Base-by-base conservation (phyloP, 257 asterid genomes). In the Ilex asprella region DNA sequence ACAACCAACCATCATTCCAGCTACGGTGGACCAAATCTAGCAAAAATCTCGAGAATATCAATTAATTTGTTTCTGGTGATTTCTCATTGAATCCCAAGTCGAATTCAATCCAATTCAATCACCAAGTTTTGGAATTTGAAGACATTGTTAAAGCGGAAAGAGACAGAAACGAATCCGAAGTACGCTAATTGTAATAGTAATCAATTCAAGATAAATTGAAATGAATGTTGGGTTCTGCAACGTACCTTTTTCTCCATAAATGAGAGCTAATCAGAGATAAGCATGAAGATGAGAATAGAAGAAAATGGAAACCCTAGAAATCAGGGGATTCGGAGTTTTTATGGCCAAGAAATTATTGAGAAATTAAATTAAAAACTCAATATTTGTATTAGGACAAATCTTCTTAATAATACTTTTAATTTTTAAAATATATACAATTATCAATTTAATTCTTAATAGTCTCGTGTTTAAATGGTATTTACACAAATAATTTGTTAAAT, bases 1-100 rank as follows among this genome's bases (percentile, higher is more conserved):
- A 78, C 68, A 64, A 72, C 60, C 65, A 76, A 79, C 79, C 72
- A 57, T 70, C 82, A 79, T 83, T 81, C 89, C 89, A 84, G 88
- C 79, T 71, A 72, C 65, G 76, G 41, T 3, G 79, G 64, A 67
- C 63, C 43, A 56, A 70, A 70, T 65, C 21, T 52, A 64, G 27
- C 54, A 30, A 70, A 67, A 41, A 65, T 35, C 60, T 59, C 21
- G 46, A 29, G 21, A 15, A 61, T 3, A 55, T 60, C 16, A 5
- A 51, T 44, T 56, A 44, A 69, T 63, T 31, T 56, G 61, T 32
- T 54, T 35, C 41, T 0, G 8, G 5, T 35, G 41, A 35, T 35
- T 35, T 35, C 7, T 35, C 5, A 35, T 35, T 35, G 41, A 35
- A 35, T 3, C 41, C 41, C 41, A 3, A 35, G 41, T 35, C 2